phyloP scores from a whole-genome alignment of 192 early-diverging fungal genomes.

The Entomortierella parvispora region DNA sequence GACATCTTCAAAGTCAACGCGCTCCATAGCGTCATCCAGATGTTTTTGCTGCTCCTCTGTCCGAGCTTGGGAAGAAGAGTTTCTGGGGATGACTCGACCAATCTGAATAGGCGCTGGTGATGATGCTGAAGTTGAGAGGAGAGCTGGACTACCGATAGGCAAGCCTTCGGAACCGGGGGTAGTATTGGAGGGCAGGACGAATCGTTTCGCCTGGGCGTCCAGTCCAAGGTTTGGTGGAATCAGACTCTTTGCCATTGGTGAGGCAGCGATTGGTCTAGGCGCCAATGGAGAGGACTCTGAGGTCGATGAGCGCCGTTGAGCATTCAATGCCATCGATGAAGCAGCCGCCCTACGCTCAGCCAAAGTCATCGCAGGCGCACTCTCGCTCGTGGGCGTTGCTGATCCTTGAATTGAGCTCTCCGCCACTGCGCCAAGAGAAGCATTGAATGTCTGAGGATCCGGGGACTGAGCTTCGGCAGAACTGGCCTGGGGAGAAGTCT shows the following conservation, averaged over 20 bases:
- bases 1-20: constrained; percentile 78
- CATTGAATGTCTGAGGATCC: not conserved
- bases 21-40: constrained; percentile 70
- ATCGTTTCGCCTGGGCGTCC: constrained; percentile 21
- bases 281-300: not conserved
- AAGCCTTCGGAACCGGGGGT: constrained; percentile 26
- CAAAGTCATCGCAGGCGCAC: constrained; percentile 24
- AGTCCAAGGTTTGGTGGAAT: constrained; percentile 42
- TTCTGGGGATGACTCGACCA: constrained; percentile 36
- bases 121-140: constrained; percentile 31
- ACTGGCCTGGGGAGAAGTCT: not conserved
- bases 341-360: constrained; percentile 35
- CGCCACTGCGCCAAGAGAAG: not conserved
- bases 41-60: constrained; percentile 63
- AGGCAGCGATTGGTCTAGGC: not conserved
- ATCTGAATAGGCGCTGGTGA: constrained; percentile 50
- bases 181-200: constrained; percentile 21
- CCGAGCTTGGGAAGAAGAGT: constrained; percentile 25
- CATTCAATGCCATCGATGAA: not conserved
- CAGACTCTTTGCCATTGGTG: constrained; percentile 13
- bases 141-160: constrained; percentile 21
- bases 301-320: not conserved
- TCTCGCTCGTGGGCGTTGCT: constrained; percentile 21
- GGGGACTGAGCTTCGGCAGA: constrained; percentile 13
- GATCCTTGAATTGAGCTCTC: not conserved